phyloP scores from a whole-genome alignment of 345 rosid species.

The Aquilaria yunnanensis region DNA sequence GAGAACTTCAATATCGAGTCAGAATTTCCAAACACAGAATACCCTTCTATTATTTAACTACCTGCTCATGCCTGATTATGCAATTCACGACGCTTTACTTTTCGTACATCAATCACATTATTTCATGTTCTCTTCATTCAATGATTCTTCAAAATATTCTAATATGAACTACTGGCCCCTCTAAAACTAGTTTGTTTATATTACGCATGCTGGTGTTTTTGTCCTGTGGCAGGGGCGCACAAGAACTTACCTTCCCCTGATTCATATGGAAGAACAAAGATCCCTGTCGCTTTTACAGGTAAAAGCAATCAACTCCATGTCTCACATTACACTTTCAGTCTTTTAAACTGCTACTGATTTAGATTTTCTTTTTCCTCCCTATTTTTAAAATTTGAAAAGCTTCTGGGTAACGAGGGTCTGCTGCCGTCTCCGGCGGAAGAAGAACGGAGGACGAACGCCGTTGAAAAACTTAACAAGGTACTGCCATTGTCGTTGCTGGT shows the following conservation, averaged over 20 bases:
- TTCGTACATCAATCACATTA: too few species aligned
- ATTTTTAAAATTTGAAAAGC: slow-evolving; percentile 14
- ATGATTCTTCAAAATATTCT: too few species aligned
- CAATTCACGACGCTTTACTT: too few species aligned
- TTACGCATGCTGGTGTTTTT: too few species aligned
- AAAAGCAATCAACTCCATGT: neutral
- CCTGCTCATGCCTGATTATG: too few species aligned
- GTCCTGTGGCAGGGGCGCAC: neutral
- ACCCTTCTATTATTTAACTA: too few species aligned
- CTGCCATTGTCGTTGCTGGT: too few species aligned
- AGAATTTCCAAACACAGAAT: too few species aligned
- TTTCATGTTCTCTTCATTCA: too few species aligned
- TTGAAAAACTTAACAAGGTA: slow-evolving; percentile 32
- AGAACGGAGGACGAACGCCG: slow-evolving; percentile 33
- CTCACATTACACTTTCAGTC: neutral
- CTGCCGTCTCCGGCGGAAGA: slow-evolving; percentile 39
- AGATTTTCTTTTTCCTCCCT: neutral
- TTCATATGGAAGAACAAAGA: slow-evolving; percentile 32
- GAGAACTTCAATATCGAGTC: too few species aligned
- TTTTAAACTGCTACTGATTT: neutral
- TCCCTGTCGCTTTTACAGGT: slow-evolving; percentile 50
- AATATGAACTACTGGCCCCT: too few species aligned
- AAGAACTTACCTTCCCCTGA: slow-evolving; percentile 11
- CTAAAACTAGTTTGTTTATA: too few species aligned
- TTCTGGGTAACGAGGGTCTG: slow-evolving; percentile 37